These are phyloP conservation scores for Suillus cothurnatus DNA, from an alignment of 768 basidiomycete genomes.

Conservation along the genomic window DNA sequence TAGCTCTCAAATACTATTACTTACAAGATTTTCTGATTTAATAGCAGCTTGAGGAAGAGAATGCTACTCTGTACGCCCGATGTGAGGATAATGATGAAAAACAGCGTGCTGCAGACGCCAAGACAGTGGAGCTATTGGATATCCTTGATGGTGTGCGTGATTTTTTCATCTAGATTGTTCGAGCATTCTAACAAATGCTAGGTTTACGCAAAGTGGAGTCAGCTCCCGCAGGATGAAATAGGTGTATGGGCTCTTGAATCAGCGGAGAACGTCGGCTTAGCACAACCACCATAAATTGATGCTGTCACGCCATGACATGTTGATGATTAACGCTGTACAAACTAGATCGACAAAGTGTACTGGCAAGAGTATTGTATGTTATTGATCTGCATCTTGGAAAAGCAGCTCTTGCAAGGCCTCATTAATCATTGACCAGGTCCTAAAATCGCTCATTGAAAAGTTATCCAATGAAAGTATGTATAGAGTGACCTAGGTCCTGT, in stretches of 20 bases:
- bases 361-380: background rate
- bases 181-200: conserved; percentile 24
- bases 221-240: conserved; percentile 67
- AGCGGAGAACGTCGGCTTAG: conserved; percentile 38
- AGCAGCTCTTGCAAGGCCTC: no score
- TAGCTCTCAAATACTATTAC: background rate
- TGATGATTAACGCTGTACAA: background rate
- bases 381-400: background rate
- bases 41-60: conserved; percentile 60
- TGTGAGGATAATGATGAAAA: conserved; percentile 51
- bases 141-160: conserved; percentile 53
- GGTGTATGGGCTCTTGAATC: conserved; percentile 45
- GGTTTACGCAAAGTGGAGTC: conserved; percentile 54
- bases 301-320: background rate
- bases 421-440: no score
- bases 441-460: no score
- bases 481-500: no score
- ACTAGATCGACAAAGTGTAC: background rate
- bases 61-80: conserved; percentile 46
- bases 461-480: no score
- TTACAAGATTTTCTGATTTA: background rate
- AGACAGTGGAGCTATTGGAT: conserved; percentile 49
- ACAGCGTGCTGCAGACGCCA: conserved; percentile 48
- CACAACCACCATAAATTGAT: conserved; percentile 22
- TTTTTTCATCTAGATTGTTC: background rate